Conservation (phyloP, 768 basidiomycete genomes). For the Kwoniella pini region DNA sequence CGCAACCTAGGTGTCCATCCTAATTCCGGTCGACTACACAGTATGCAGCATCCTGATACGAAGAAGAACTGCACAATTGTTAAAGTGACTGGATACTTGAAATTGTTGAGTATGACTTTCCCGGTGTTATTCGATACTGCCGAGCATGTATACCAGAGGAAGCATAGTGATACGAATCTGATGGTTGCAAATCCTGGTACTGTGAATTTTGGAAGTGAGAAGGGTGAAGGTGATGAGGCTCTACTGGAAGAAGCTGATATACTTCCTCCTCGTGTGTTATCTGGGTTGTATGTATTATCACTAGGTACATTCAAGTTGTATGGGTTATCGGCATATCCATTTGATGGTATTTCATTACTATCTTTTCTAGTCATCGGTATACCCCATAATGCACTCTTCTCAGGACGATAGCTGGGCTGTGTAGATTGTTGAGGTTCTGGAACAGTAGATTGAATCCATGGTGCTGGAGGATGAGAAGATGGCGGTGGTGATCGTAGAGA, state of each 20-base stretch:
- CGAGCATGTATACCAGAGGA: conserved; percentile 89
- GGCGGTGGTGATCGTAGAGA: conserved; percentile 19
- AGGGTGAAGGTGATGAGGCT: conserved; percentile 29
- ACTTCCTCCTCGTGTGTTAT: conserved; percentile 6
- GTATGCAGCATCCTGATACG: conserved; percentile 78
- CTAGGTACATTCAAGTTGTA: conserved; percentile 11
- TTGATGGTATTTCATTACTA: conserved; percentile 14
- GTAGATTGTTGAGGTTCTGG: conserved; percentile 2
- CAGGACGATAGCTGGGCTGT: conserved; percentile 7
- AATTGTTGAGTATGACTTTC: conserved; percentile 88
- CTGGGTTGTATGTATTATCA: background rate
- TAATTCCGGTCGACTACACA: conserved; percentile 63
- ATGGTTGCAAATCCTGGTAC: conserved; percentile 35
- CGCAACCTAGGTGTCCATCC: conserved; percentile 61
- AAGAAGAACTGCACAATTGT: conserved; percentile 98
- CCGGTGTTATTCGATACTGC: conserved; percentile 96
- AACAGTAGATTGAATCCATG: conserved; percentile 11
- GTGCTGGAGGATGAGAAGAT: conserved; percentile 7
- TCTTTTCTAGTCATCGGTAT: conserved; percentile 5
- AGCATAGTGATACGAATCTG: conserved; percentile 75
- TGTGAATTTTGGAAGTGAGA: conserved; percentile 30
- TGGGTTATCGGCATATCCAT: conserved; percentile 17
- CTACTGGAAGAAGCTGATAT: conserved; percentile 23
- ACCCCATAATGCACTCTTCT: conserved; percentile 14
- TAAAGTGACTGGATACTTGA: conserved; percentile 91